Conservation (phyloP, 768 basidiomycete genomes). For the Suillus plorans region DNA sequence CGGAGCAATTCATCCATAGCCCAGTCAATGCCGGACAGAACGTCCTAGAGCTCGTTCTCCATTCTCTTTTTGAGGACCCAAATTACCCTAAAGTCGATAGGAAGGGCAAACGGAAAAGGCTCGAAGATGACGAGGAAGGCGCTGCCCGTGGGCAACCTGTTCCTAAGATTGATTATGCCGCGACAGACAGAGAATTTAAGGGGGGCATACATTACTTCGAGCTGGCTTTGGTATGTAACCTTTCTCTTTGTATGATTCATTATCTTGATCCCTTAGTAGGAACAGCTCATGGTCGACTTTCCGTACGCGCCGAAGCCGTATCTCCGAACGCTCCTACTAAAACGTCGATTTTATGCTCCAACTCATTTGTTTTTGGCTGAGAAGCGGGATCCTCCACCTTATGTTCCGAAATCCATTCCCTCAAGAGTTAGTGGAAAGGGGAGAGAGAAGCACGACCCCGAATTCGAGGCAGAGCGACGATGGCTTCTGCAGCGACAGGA, state of each 20-base stretch:
- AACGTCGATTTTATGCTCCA: slow-evolving; percentile 59
- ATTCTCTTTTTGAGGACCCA: slow-evolving; percentile 61
- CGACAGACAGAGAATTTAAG: slow-evolving; percentile 41
- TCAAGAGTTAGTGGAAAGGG: slow-evolving; percentile 42
- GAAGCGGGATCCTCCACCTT: slow-evolving; percentile 32
- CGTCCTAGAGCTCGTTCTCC: slow-evolving; percentile 55
- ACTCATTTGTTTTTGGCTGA: slow-evolving; percentile 51
- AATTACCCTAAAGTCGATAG: slow-evolving; percentile 55
- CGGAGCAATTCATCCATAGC: slow-evolving; percentile 42
- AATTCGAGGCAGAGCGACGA: slow-evolving; percentile 41
- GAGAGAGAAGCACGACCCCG: slow-evolving; percentile 39
- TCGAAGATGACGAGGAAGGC: slow-evolving; percentile 25
- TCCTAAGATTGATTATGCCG: slow-evolving; percentile 54
- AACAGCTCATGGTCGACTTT: slow-evolving; percentile 56
- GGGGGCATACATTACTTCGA: slow-evolving; percentile 49
- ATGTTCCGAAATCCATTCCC: slow-evolving; percentile 35
- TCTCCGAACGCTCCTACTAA: slow-evolving; percentile 44
- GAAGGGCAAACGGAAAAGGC: slow-evolving; percentile 46
- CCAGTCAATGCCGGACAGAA: slow-evolving; percentile 28
- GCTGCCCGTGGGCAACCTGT: slow-evolving; percentile 38
- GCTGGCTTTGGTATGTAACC: slow-evolving; percentile 47
- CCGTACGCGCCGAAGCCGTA: slow-evolving; percentile 55
- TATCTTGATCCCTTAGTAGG: slow-evolving; percentile 28
- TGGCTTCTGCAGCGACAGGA: slow-evolving; percentile 42
- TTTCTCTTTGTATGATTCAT: slow-evolving; percentile 2